phyloP scores from a whole-genome alignment of 306 rosid genomes.

The Potentilla sterilis region DNA sequence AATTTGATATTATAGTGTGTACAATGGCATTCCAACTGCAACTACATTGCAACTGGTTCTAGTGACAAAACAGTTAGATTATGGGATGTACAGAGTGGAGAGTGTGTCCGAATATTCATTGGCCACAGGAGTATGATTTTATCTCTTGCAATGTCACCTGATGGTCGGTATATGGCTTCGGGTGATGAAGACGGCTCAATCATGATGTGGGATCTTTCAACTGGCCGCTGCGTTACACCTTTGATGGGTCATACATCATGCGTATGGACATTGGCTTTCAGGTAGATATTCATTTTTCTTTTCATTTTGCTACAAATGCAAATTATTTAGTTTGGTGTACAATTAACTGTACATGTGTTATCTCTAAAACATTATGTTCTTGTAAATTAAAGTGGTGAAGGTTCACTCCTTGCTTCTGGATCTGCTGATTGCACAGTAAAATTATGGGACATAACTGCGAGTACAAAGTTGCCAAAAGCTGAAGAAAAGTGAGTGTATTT shows the following conservation, averaged over 20 bases:
- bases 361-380: neutral
- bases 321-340: neutral
- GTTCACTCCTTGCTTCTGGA: constrained; percentile 92
- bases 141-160: constrained; percentile 91
- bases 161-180: constrained; percentile 92
- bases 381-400: constrained; percentile 66
- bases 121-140: constrained; percentile 96
- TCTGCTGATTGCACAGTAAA: constrained; percentile 96
- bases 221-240: constrained; percentile 80
- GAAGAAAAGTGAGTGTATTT: constrained; percentile 69
- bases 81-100: constrained; percentile 97
- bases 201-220: constrained; percentile 98
- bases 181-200: constrained; percentile 95
- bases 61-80: constrained; percentile 93
- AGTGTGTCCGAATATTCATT: constrained; percentile 89
- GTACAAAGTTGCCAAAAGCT: constrained; percentile 62
- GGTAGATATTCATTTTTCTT: constrained; percentile 40
- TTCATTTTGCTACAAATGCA: neutral
- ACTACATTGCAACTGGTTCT: constrained; percentile 95
- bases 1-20: constrained; percentile 54
- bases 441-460: constrained; percentile 83
- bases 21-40: constrained; percentile 99
- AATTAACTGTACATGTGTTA: neutral
- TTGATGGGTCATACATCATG: constrained; percentile 88
- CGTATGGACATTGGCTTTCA: constrained; percentile 89